phyloP scores from a whole-genome alignment of 179 eudicot genomes.

The Drosera spatulata region DNA sequence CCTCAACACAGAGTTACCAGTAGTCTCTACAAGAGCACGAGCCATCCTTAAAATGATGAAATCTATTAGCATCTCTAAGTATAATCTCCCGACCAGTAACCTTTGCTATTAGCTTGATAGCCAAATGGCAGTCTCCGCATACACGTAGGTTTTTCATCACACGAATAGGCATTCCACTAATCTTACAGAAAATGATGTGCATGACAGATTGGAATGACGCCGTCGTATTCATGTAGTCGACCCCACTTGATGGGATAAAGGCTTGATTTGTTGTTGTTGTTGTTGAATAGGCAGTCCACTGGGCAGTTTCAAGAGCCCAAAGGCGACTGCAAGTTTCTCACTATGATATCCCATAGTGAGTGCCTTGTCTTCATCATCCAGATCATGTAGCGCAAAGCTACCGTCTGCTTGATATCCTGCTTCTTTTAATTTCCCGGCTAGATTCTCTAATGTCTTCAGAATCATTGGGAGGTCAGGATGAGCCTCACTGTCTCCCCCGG shows the following conservation, averaged over 20 bases:
- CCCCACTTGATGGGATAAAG: no score
- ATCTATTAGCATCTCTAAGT: conserved; percentile 58
- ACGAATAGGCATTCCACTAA: conserved; percentile 48
- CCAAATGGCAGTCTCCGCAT: conserved; percentile 66
- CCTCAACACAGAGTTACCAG: conserved; percentile 24
- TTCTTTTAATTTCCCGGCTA: conserved; percentile 37
- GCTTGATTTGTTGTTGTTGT: no score
- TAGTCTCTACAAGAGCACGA: conserved; percentile 58
- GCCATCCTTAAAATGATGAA: conserved; percentile 56
- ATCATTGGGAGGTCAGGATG: conserved; percentile 9
- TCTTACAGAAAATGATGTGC: no score
- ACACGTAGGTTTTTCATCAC: conserved; percentile 65
- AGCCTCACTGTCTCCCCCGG: conserved; percentile 26
- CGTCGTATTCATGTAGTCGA: no score
- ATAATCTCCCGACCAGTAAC: conserved; percentile 45
- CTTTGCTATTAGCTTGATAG: conserved; percentile 46
- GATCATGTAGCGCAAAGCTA: conserved; percentile 32
- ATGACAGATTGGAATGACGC: no score
- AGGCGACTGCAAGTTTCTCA: conserved; percentile 62
- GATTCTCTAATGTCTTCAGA: conserved; percentile 26
- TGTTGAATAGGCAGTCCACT: conserved; percentile 40
- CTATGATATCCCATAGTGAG: conserved; percentile 44
- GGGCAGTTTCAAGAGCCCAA: conserved; percentile 52
- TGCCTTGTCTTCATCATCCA: conserved; percentile 62
- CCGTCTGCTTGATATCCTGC: neutral